Conservation (phyloP, 108 stramenopile species). For the Conticribra weissflogii region DNA sequence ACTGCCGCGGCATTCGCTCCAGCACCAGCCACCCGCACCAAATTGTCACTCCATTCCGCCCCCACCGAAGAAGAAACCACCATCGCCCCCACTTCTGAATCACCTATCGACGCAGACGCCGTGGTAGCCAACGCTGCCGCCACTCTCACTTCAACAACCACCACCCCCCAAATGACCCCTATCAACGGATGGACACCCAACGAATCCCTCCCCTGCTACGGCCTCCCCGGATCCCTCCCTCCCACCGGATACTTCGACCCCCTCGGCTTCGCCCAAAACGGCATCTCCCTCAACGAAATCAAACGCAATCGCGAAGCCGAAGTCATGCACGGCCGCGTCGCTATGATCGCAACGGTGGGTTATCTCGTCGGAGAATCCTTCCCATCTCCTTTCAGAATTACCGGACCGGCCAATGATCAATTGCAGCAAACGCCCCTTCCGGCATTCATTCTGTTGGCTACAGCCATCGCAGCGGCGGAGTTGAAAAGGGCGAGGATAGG, state of each 20-base stretch:
- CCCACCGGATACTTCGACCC: slow-evolving; percentile 78
- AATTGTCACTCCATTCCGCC: slow-evolving; percentile 11
- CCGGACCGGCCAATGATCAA: slow-evolving; percentile 85
- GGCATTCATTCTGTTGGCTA: slow-evolving; percentile 39
- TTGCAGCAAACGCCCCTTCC: slow-evolving; percentile 63
- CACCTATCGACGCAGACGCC: slow-evolving; percentile 16
- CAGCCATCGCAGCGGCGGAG: slow-evolving; percentile 66
- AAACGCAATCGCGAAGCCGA: slow-evolving; percentile 78
- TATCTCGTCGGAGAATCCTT: slow-evolving; percentile 55
- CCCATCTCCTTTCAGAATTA: slow-evolving; percentile 46
- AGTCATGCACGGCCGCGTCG: slow-evolving; percentile 71
- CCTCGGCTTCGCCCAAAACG: slow-evolving; percentile 63
- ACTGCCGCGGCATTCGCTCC: slow-evolving; percentile 37
- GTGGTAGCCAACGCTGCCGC: no score
- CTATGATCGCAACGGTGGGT: slow-evolving; percentile 69
- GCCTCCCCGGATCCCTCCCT: slow-evolving; percentile 67
- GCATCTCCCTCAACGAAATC: slow-evolving; percentile 57
- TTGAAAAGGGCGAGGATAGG: slow-evolving; percentile 66
- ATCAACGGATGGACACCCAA: slow-evolving; percentile 74
- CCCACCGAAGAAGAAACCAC: slow-evolving; percentile 14
- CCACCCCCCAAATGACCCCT: no score
- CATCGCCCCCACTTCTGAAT: no score
- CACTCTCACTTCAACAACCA: no score
- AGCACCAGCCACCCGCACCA: background rate
- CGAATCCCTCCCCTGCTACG: slow-evolving; percentile 45